Base-by-base conservation (phyloP, 345 rosid genomes). In the Odontarrhena argentea region DNA sequence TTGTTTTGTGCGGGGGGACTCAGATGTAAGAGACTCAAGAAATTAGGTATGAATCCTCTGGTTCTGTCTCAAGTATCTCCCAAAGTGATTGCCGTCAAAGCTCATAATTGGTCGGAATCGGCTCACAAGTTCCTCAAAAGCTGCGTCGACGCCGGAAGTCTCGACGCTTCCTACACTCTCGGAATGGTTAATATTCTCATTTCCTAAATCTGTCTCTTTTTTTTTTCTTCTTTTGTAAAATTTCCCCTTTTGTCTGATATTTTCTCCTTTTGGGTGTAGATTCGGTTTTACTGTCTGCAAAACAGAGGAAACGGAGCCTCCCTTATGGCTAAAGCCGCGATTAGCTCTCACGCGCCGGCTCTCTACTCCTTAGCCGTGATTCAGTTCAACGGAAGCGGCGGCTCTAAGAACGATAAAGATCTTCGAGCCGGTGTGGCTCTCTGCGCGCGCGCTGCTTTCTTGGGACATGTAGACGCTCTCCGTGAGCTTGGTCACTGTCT, bases 401-500 rank as follows among this genome's bases (percentile, higher is more conserved):
- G 97, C 41, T 87, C 91, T 0, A 94, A 94, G 73, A 88, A 81
- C 71, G 97, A 91, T 36, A 94, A 94, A 61, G 96, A 94, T 74
- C 84, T 94, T 3, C 76, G 96, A 12, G 97, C 96, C 15, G 99
- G 99, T 28, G 97, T 88, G 2, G 97, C 97, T 47, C 52, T 94
- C 5, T 91, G 99, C 38, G 96, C 97, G 2, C 87, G 99, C 46
- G 91, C 99, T 1, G 97, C 99, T 47, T 91, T 84, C 57, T 73
- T 91, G 0, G 97, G 97, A 43, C 95, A 91, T 65, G 83, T 94
- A 37, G 99, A 94, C 26, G 99, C 99, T 8, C 76, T 87, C 0
- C 96, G 99, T 2, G 97, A 94, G 85, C 89, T 94, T 2, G 99
- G 99, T 47, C 99, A 94, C 87, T 94, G 99, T 61, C 85, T 94